Conservation (phyloP, 495 filamentous ascomycete species). For the Cenococcum geophilum region DNA sequence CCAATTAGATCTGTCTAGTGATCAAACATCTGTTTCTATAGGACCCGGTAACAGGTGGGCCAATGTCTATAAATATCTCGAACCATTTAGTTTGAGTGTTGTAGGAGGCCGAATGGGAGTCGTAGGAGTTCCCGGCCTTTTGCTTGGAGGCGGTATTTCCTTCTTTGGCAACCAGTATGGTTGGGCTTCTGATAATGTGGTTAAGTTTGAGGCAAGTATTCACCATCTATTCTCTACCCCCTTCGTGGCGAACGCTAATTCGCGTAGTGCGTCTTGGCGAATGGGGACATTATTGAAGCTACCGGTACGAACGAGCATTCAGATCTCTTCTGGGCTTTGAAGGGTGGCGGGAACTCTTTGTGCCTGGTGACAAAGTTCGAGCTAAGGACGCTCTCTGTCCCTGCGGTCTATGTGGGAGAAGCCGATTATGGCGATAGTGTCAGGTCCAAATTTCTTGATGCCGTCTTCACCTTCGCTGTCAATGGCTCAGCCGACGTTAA, state of each 20-base stretch:
- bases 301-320: conserved; percentile 36
- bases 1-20: conserved; percentile 32
- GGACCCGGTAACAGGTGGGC: conserved; percentile 10
- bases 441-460: neutral
- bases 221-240: too few relatives aligned
- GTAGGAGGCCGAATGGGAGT: conserved; percentile 9
- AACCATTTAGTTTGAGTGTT: conserved; percentile 1
- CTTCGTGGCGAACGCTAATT: too few relatives aligned
- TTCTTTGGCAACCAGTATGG: conserved; percentile 45
- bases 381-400: neutral
- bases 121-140: conserved; percentile 16
- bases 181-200: conserved; percentile 46
- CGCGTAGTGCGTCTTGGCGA: conserved; percentile 48
- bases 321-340: conserved; percentile 42
- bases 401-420: conserved; percentile 8
- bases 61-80: conserved; percentile 10
- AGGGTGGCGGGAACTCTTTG: conserved; percentile 47
- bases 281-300: conserved; percentile 48
- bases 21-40: conserved; percentile 7
- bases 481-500: conserved; percentile 4
- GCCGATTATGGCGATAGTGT: neutral
- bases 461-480: neutral
- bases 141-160: conserved; percentile 12
- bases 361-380: conserved; percentile 35
- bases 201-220: conserved; percentile 36